Percentiles rank a stretch among this genome's conserved stretches.
phyloP scores from a whole-genome alignment of 2,329 filamentous ascomycete genomes.

The Beauveria rudraprayagi region DNA sequence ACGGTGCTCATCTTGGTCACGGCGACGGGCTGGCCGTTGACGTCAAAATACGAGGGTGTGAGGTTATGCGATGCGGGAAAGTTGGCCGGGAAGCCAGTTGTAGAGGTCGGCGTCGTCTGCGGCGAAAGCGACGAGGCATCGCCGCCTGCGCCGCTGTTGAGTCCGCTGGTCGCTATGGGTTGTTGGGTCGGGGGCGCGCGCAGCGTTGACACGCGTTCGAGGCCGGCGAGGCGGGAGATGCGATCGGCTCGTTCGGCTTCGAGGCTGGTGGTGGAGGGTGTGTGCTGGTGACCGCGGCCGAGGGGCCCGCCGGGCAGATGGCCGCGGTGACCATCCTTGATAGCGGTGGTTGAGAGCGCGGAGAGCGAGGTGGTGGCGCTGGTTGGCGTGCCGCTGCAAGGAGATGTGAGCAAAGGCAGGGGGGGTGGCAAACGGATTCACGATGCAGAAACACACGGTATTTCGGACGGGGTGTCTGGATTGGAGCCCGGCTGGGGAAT shows the following conservation, averaged over 20 bases:
- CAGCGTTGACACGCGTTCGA: slow-evolving; percentile 77
- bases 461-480: slow-evolving; percentile 79
- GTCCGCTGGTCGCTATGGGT: slow-evolving; percentile 12
- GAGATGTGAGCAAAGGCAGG: slow-evolving; percentile 12
- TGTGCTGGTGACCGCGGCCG: slow-evolving; percentile 50
- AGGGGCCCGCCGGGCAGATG: slow-evolving; percentile 48
- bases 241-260: slow-evolving; percentile 91
- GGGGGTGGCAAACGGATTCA: not conserved
- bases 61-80: slow-evolving; percentile 32
- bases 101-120: slow-evolving; percentile 45
- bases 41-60: slow-evolving; percentile 72
- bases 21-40: slow-evolving; percentile 58
- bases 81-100: slow-evolving; percentile 34
- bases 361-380: slow-evolving; percentile 88
- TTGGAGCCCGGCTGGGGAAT: slow-evolving; percentile 75
- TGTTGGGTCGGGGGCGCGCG: slow-evolving; percentile 39
- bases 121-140: slow-evolving; percentile 33
- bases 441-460: slow-evolving; percentile 57
- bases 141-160: slow-evolving; percentile 19
- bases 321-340: slow-evolving; percentile 92
- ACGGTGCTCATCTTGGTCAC: slow-evolving; percentile 81
- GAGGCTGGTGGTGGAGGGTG: slow-evolving; percentile 59
- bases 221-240: slow-evolving; percentile 87
- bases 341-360: slow-evolving; percentile 83
- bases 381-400: slow-evolving; percentile 75